A percentile compares a stretch with the other conserved stretches of the same genome.
These are phyloP conservation scores for Calocybe gangraenosa DNA, from an alignment of 768 basidiomycete species.

Conservation along the genomic window DNA sequence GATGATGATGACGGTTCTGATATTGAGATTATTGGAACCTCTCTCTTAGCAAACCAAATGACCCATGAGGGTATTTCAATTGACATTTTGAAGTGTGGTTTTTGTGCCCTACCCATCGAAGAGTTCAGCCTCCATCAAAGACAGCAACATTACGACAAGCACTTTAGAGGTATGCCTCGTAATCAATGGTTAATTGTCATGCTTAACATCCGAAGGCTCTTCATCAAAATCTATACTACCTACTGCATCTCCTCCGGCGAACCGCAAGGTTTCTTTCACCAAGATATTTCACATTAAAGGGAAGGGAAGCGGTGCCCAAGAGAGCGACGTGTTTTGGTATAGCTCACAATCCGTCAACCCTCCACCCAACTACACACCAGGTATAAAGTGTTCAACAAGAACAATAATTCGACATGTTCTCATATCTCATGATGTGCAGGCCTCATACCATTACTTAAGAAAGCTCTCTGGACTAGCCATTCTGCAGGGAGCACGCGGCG, in stretches of 20 bases:
- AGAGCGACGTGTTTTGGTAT: constrained; percentile 64
- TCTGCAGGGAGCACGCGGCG: constrained; percentile 43
- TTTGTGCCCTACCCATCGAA: too few species aligned
- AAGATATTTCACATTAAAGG: not conserved
- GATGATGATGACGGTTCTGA: too few species aligned
- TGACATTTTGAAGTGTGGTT: too few species aligned
- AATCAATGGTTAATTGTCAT: not conserved
- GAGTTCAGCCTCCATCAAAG: too few species aligned
- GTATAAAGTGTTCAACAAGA: constrained; percentile 27
- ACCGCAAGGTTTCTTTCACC: not conserved
- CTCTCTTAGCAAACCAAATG: too few species aligned
- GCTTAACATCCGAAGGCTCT: too few species aligned
- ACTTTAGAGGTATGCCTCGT: too few species aligned
- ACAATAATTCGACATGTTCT: not conserved
- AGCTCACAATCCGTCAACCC: constrained; percentile 39
- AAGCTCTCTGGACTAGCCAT: constrained; percentile 49
- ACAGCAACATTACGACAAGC: too few species aligned
- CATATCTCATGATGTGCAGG: constrained; percentile 35
- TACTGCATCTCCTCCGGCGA: not conserved
- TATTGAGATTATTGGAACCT: too few species aligned
- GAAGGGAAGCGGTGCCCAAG: constrained; percentile 10
- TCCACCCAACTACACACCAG: constrained; percentile 56
- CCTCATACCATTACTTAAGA: constrained; percentile 59
- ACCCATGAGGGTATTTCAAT: too few species aligned
- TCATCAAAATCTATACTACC: not conserved